Evolutionary conservation across 1,139 yeast genomes (phyloP), one percentile per base, ranked within the genome.

Genomic region (Nematodospora anomalae): DNA sequence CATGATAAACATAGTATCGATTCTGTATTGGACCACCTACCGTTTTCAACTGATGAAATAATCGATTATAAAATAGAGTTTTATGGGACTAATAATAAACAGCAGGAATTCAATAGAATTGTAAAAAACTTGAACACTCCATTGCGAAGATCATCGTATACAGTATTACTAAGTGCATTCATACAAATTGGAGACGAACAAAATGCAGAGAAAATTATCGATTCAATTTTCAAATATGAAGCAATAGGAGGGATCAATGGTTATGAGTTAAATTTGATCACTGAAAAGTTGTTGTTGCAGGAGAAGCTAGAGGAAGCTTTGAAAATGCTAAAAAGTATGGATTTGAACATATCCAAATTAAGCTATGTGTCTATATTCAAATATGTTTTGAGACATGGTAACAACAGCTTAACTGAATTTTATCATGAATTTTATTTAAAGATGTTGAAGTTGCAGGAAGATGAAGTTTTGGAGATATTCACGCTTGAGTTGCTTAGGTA

Each of bases 151-250:
- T 57, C 55, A 47, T 56, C 67, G 1, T 50, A 68, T n/a, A 60
- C 71, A 3, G 56, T 57, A 37, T 51, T 70, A 25, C 58, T 69
- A 32, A 49, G 50, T n/a, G 50, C 59, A 3, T 66, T 65, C 37
- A 38, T 66, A 27, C 26, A 30, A 7, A 60, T 53, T 30, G 53
- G 57, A 26, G 57, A 58, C 33, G 61, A 58, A 28, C 41, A 40
- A 2, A 65, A 60, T 11, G 57, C 71, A 0, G 62, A 64, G 28
- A 55, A 49, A 40, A 49, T 64, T 20, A 49, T 66, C 22, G 57
- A 55, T 35, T 47, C 60, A 4, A 64, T 70, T 9, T 51, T 62
- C 36, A 52, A 57, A n/a, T 26, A 36, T 23, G 50, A 64, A 5
- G 47, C 48, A 26, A 18, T 8, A 6, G 50, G 50, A 10, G 67